Percentiles rank a stretch among this genome's conserved stretches.
phyloP scores from a whole-genome alignment of 306 rosid species.

The Gastrolobium villosum region DNA sequence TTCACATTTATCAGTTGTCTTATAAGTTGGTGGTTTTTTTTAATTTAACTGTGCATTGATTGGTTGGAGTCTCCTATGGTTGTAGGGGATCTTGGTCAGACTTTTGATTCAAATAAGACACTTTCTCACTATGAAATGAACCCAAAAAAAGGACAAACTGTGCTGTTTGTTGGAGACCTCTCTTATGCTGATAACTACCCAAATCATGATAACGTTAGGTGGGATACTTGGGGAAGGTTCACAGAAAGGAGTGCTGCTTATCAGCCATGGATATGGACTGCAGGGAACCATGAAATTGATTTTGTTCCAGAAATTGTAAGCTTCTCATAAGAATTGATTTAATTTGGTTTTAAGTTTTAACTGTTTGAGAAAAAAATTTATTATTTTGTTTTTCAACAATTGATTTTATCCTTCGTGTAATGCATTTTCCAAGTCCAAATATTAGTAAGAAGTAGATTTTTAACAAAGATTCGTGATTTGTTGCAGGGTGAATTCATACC shows the following conservation, averaged over 20 bases:
- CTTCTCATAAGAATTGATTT: conserved; percentile 14
- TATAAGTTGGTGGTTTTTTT: conserved; percentile 7
- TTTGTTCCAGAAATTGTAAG: conserved; percentile 81
- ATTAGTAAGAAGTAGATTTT: background rate
- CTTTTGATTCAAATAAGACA: conserved; percentile 77
- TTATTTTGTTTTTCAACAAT: conserved; percentile 10
- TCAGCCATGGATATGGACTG: conserved; percentile 99
- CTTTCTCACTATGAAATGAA: conserved; percentile 79
- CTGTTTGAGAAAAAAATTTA: background rate
- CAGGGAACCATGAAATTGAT: conserved; percentile 91
- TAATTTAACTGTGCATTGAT: background rate
- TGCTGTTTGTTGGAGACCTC: conserved; percentile 85
- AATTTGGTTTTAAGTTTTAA: conserved; percentile 1
- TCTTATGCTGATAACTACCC: conserved; percentile 84
- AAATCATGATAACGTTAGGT: conserved; percentile 73
- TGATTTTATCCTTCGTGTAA: background rate
- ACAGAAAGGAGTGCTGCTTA: conserved; percentile 85
- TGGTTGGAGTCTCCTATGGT: background rate
- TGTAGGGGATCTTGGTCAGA: conserved; percentile 95
- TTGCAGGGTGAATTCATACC: conserved; percentile 74
- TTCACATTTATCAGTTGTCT: conserved; percentile 2
- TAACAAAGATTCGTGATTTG: conserved; percentile 16
- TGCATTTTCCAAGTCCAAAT: conserved; percentile 11
- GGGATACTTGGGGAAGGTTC: conserved; percentile 96
- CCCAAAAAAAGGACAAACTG: conserved; percentile 71